Base-by-base conservation (phyloP, 2,329 filamentous ascomycete genomes). In the Huntiella abstrusa region DNA sequence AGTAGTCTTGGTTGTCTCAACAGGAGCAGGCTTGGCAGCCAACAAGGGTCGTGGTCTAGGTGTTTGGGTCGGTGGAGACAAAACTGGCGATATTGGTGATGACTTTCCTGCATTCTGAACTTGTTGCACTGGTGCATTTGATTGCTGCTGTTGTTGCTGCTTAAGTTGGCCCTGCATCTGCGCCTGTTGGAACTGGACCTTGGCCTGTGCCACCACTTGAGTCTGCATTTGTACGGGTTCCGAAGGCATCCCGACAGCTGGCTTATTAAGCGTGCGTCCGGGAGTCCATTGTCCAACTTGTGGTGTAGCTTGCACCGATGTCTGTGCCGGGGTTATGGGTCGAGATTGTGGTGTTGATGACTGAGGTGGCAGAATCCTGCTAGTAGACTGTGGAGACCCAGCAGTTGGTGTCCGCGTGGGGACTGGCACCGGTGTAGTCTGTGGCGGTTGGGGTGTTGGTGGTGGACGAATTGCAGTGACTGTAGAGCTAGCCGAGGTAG, bases 121-220 rank as follows among this genome's bases (percentile, higher is more conserved):
- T 39, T 41, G 39, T 28, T 41, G 39, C 12, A 22, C 39, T 41
- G 15, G 17, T 59, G 3, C 57, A 57, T 33, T 57, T 58, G 42
- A 4, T 41, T 42, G 33, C 19, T 33, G 19, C 17, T 38, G 42
- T 7, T 3, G 40, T 33, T 43, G 45, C n/a, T 46, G 28, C 19
- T 47, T 41, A 35, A 13, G 12, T 22, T 33, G 39, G 6, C 11
- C 5, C 16, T 15, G 12, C 17, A 19, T 7, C 32, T 45, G 33
- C 16, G 12, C 12, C 34, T 33, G 11, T 4, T 28, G 43, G 6
- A 28, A 28, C 8, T n/a, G n/a, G n/a, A 16, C 15, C 34, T 5
- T 35, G 6, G 7, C 7, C 15, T 45, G 33, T 37, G 15, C n/a
- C 5, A 19, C 33, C 12, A 10, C 35, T 16, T 19, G 43, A 1